A percentile compares a stretch with the other conserved stretches of the same genome.
Evolutionary conservation across 225 moss, liverwort and hornwort species (phyloP).

Genomic region (Polytrichum formosum): DNA sequence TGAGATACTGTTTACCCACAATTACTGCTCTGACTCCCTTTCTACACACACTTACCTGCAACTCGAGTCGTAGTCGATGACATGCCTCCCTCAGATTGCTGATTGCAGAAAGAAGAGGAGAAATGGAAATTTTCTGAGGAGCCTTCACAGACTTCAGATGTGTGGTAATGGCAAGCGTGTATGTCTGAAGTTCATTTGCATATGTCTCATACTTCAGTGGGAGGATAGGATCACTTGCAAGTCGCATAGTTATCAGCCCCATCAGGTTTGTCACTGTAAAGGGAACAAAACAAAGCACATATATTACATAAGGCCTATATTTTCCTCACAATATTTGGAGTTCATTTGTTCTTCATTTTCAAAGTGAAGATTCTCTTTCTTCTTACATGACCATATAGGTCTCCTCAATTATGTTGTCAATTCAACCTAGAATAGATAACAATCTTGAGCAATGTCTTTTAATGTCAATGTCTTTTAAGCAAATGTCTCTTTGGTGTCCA

Average conservation of each 20-base stretch:
- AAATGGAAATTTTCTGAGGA: constrained; percentile 23
- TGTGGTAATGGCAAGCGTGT: constrained; percentile 15
- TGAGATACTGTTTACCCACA: too few relatives aligned
- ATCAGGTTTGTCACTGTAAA: constrained; percentile 67
- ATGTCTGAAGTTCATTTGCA: constrained; percentile 41
- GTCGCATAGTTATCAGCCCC: constrained; percentile 67
- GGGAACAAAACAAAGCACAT: constrained; percentile 10
- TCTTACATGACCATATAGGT: too few relatives aligned
- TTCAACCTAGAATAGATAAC: too few relatives aligned
- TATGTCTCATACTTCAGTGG: constrained; percentile 64
- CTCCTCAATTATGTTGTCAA: too few relatives aligned
- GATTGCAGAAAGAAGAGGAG: constrained; percentile 35
- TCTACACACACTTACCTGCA: constrained; percentile 23
- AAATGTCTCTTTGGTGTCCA: too few relatives aligned
- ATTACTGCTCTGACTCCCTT: too few relatives aligned
- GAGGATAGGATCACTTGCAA: constrained; percentile 60
- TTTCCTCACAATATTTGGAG: too few relatives aligned
- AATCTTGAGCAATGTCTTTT: background rate
- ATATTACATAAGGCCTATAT: background rate
- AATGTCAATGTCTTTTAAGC: background rate
- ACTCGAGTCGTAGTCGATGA: constrained; percentile 21
- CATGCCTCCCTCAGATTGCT: constrained; percentile 27
- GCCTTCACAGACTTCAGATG: constrained; percentile 12
- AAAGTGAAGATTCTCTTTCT: too few relatives aligned
- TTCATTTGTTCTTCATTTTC: too few relatives aligned